A percentile compares a stretch with the other conserved stretches of the same genome.
These are phyloP conservation scores for Saccharomyces mikatae DNA, from an alignment of 805 yeast genomes.

Conservation along the genomic window DNA sequence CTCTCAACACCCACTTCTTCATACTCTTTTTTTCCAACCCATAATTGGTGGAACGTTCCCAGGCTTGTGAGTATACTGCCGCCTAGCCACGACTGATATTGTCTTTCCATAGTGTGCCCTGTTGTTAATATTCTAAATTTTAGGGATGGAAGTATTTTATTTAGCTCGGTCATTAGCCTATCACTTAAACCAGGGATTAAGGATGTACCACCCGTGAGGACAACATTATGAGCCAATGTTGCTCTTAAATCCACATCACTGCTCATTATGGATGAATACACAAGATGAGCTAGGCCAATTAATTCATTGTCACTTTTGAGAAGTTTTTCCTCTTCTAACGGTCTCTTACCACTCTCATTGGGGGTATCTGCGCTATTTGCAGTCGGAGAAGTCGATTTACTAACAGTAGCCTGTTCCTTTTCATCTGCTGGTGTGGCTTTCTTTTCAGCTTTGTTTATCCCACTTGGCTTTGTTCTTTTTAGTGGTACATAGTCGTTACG, in stretches of 20 bases:
- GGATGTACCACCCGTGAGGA: slow-evolving; percentile 78
- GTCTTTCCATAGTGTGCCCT: slow-evolving; percentile 71
- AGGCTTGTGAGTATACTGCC: slow-evolving; percentile 81
- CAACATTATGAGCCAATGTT: slow-evolving; percentile 79
- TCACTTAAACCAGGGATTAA: slow-evolving; percentile 76
- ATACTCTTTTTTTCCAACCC: slow-evolving; percentile 84
- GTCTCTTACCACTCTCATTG: slow-evolving; percentile 26
- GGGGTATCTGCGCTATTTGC: slow-evolving; percentile 10
- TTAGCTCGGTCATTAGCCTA: slow-evolving; percentile 62
- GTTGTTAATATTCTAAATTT: slow-evolving; percentile 77
- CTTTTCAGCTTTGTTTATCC: slow-evolving; percentile 24
- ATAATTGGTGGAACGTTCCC: slow-evolving; percentile 90
- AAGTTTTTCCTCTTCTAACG: slow-evolving; percentile 13
- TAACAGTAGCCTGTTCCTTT: slow-evolving; percentile 6
- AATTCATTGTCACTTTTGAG: slow-evolving; percentile 10
- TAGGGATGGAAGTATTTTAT: slow-evolving; percentile 67
- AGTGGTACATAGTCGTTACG: slow-evolving; percentile 66
- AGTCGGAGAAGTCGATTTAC: slow-evolving; percentile 10
- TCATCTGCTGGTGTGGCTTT: slow-evolving; percentile 20
- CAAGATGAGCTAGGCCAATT: slow-evolving; percentile 53
- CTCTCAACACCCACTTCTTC: slow-evolving; percentile 84
- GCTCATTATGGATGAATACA: slow-evolving; percentile 44
- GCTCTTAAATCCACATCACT: slow-evolving; percentile 78
- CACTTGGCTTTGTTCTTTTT: slow-evolving; percentile 42
- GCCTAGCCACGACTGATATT: slow-evolving; percentile 83